These are phyloP conservation scores for Thelonectria discophora DNA, from an alignment of 2,329 filamentous ascomycete species.

Conservation along the genomic window DNA sequence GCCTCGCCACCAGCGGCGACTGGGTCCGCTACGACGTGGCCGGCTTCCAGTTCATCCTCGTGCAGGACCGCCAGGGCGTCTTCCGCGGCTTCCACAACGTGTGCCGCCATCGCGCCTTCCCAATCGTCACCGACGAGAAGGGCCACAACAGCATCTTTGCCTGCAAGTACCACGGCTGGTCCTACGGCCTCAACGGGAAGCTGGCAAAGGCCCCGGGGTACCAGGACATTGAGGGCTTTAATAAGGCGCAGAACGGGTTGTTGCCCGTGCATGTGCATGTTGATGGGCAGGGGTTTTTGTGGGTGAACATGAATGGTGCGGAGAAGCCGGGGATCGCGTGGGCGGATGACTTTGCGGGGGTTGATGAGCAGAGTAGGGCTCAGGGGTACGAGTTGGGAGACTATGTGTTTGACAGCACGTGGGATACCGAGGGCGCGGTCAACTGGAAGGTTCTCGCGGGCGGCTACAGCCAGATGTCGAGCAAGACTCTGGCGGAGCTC, in stretches of 20 bases:
- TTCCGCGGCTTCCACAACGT: slow-evolving; percentile 71
- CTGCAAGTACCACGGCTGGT: slow-evolving; percentile 71
- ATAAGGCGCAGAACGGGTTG: slow-evolving; percentile 64
- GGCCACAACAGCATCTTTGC: slow-evolving; percentile 63
- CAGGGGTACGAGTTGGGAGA: slow-evolving; percentile 58
- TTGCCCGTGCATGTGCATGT: slow-evolving; percentile 64
- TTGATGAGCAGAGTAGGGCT: slow-evolving; percentile 57
- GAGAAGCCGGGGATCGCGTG: slow-evolving; percentile 58
- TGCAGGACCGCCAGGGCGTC: slow-evolving; percentile 57
- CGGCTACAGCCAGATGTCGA: slow-evolving; percentile 74
- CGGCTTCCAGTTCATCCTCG: slow-evolving; percentile 64
- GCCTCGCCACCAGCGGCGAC: slow-evolving; percentile 62
- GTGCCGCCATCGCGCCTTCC: slow-evolving; percentile 69
- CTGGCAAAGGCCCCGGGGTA: slow-evolving; percentile 69
- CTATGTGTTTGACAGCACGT: slow-evolving; percentile 65
- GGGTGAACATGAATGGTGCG: slow-evolving; percentile 63
- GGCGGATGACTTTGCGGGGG: slow-evolving; percentile 60
- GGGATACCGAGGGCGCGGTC: slow-evolving; percentile 64
- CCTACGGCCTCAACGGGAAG: slow-evolving; percentile 64
- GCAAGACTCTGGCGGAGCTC: slow-evolving; percentile 65
- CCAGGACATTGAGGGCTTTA: slow-evolving; percentile 63
- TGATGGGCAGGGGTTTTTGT: slow-evolving; percentile 64
- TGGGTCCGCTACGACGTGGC: slow-evolving; percentile 65
- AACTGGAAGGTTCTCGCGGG: slow-evolving; percentile 70
- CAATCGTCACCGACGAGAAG: slow-evolving; percentile 60